Conservation (phyloP, 768 basidiomycete species). For the Kwoniella shandongensis region DNA sequence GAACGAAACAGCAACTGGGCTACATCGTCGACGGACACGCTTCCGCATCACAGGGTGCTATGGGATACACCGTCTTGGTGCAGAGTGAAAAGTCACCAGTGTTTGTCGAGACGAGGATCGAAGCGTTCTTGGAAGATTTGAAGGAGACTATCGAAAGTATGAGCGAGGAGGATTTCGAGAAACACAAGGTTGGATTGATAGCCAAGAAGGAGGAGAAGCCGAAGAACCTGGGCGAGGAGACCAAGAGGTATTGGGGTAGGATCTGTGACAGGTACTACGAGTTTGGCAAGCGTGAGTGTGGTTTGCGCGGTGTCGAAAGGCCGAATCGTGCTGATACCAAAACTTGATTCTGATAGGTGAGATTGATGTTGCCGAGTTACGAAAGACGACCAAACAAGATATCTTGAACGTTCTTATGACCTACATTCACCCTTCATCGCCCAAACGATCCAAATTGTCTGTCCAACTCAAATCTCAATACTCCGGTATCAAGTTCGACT, state of each 20-base stretch:
- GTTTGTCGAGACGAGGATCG: conserved; percentile 83
- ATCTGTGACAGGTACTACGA: conserved; percentile 80
- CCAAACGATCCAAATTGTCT: conserved; percentile 75
- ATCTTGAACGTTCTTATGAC: conserved; percentile 68
- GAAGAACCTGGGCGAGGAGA: conserved; percentile 86
- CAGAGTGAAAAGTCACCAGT: conserved; percentile 81
- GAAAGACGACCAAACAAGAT: conserved; percentile 70
- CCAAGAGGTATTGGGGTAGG: conserved; percentile 63
- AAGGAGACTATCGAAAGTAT: conserved; percentile 67
- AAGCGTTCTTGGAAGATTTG: conserved; percentile 79
- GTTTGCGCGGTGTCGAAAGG: neutral
- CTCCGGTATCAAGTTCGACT: conserved; percentile 61
- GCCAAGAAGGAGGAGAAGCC: conserved; percentile 78
- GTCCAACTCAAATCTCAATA: conserved; percentile 75
- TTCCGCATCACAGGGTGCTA: conserved; percentile 65
- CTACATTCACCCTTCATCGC: conserved; percentile 68
- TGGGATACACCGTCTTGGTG: conserved; percentile 76
- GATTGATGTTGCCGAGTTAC: conserved; percentile 68
- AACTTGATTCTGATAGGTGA: conserved; percentile 58
- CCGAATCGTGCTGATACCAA: neutral
- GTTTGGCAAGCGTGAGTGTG: conserved; percentile 73
- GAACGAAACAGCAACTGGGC: conserved; percentile 93
- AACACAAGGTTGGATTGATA: conserved; percentile 74
- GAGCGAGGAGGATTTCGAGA: conserved; percentile 68
- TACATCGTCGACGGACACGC: conserved; percentile 68